Evolutionary conservation across 345 rosid genomes (phyloP), one percentile per base, ranked within the genome.

Genomic region (Clarkia xantiana): DNA sequence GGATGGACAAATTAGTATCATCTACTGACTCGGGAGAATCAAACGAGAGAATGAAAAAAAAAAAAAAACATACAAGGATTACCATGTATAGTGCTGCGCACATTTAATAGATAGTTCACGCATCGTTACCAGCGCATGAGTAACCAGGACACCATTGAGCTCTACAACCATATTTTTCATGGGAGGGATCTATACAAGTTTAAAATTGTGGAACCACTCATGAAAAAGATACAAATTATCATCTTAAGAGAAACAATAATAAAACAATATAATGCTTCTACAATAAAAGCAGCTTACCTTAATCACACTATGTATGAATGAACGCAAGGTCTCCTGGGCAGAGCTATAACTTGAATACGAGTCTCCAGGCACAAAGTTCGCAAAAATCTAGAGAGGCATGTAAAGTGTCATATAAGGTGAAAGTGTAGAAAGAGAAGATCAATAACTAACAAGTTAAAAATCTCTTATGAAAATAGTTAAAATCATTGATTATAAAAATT

Each of bases 41-140:
- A 34, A 34, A 14, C 11, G 2, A 10, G 18, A 47, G 53, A 43
- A n/a, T 42, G 40, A 56, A 11, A 56, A 62, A 47, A 53, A 43
- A n/a, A 39, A 39, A 56, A 11, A 56, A 62, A 25, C 29, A 54
- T 14, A 48, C 51, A 40, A 45, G 45, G 55, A 59, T 66, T 67
- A 85, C 97, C 97, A 90, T 71, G 94, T 79, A 74, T 85, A 89
- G 67, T 89, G 97, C 57, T 79, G 83, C 52, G 87, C 80, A 57
- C 90, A 82, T 77, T 78, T 79, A 46, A 77, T 53, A 55, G 69
- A 58, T 53, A 89, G 69, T 61, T 85, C 95, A 42, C 82, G 90
- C 58, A 75, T 36, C 25, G 95, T 85, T 62, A 85, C 78, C 74
- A 90, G 60, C 62, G 95, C 97, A 76, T 90, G 95, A 49, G 86